These are phyloP conservation scores for Pisolithus orientalis DNA, from an alignment of 768 basidiomycete genomes.

Conservation along the genomic window DNA sequence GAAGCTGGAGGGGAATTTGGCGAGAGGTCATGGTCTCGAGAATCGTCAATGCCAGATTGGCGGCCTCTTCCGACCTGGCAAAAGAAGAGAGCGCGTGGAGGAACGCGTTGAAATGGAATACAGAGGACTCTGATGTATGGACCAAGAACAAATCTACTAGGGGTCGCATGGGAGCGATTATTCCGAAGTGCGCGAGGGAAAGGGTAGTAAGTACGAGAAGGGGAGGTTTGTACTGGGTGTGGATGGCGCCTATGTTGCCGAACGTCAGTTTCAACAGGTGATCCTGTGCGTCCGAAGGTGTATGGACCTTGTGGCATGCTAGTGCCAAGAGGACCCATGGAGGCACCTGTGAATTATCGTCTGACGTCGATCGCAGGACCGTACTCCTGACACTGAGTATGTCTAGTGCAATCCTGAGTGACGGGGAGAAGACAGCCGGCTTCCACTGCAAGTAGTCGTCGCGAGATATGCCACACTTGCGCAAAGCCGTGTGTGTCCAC, in stretches of 20 bases:
- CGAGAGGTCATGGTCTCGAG: constrained; percentile 44
- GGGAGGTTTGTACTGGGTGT: constrained; percentile 32
- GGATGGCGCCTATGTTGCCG: constrained; percentile 29
- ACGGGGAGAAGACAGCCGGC: constrained; percentile 26
- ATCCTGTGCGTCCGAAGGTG: constrained; percentile 38
- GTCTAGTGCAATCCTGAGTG: constrained; percentile 28
- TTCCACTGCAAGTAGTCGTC: constrained; percentile 38
- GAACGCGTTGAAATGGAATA: constrained; percentile 45
- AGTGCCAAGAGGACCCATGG: constrained; percentile 53
- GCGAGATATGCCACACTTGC: constrained; percentile 26
- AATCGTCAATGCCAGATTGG: constrained; percentile 35
- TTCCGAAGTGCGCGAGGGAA: constrained; percentile 44
- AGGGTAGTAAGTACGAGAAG: constrained; percentile 42
- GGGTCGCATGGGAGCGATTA: constrained; percentile 40
- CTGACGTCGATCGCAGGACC: neutral
- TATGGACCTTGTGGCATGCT: constrained; percentile 39
- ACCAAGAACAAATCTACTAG: constrained; percentile 40
- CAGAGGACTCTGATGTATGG: constrained; percentile 10
- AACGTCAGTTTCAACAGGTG: constrained; percentile 39
- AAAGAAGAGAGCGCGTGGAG: constrained; percentile 45
- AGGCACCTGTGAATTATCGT: constrained; percentile 12
- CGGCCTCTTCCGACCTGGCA: constrained; percentile 32
- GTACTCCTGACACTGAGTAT: constrained; percentile 9
- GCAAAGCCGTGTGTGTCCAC: constrained; percentile 18
- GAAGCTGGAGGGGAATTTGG: constrained; percentile 32